These are phyloP conservation scores for Paspalum vaginatum DNA, from an alignment of 176 grass and related monocot species.

Conservation along the genomic window DNA sequence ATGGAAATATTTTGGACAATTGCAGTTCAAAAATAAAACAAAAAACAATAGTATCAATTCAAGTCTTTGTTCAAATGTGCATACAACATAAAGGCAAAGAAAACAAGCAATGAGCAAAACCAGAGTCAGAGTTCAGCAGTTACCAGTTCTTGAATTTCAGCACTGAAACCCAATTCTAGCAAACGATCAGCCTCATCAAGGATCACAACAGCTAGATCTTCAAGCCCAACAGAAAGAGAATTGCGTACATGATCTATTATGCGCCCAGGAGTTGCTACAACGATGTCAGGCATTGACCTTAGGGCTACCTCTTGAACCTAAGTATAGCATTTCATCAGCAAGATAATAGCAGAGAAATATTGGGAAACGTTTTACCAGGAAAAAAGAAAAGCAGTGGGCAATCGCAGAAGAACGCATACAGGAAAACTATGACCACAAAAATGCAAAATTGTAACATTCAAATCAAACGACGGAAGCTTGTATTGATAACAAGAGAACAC, in stretches of 20 bases:
- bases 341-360: constrained; percentile 1
- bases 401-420: constrained; percentile 9
- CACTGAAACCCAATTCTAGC: constrained; percentile 92
- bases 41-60: background rate
- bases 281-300: constrained; percentile 97
- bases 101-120: constrained; percentile 30
- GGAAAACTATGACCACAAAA: constrained; percentile 7
- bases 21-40: background rate
- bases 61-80: background rate
- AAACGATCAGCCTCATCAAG: constrained; percentile 97
- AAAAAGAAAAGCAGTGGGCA: background rate
- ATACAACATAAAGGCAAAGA: background rate
- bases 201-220: constrained; percentile 95
- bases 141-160: constrained; percentile 96
- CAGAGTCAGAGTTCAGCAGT: constrained; percentile 20
- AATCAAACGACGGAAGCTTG: background rate
- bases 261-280: constrained; percentile 92
- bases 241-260: constrained; percentile 96
- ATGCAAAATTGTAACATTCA: background rate
- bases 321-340: constrained; percentile 31
- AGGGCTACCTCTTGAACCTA: constrained; percentile 89
- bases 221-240: constrained; percentile 85
- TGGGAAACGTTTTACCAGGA: background rate
- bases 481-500: constrained; percentile 7
- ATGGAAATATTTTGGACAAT: background rate